Base-by-base conservation (phyloP, 371 early-diverging fungal species). In the Capniomyces stellatus region DNA sequence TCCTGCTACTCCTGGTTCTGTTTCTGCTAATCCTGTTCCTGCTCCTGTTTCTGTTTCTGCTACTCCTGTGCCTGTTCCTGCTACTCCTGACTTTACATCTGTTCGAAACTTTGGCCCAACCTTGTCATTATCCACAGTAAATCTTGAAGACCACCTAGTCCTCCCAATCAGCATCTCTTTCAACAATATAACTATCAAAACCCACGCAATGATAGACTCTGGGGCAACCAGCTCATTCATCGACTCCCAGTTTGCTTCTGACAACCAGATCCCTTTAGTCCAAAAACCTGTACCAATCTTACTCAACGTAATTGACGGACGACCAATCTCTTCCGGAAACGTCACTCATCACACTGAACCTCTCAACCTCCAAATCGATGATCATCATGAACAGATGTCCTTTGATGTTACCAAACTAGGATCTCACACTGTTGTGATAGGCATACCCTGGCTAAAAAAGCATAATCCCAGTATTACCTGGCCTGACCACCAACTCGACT, bases 171-270 rank as follows among this genome's bases (percentile, higher is more conserved):
- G 48, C 49, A 10, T 54, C n/a, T 54, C 29, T 13, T 15, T 43
- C 12, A 29, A 54, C 13, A 52, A 29, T 39, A 19, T n/a, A 27
- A 29, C 13, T 15, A 29, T 46, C n/a, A 18, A 46, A 6, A 44
- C 44, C 42, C 40, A 55, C 18, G 55, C 55, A 40, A 55, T 55
- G 29, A 55, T 55, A 2, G 55, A 55, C 29, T 55, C 55, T 23
- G 46, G 55, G 23, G 55, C 55, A 19, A 46, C 55, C 19, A 44
- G 41, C 2, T 46, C 29, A 40, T 46, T 46, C 23, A 25, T 46
- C 4, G 40, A 46, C 29, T 39, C 39, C 19, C 6, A 25, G 27
- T 53, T 55, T 41, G 27, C 46, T 19, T 3, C 15, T 8, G 19
- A 42, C 29, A 25, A 43, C 29, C 21, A 55, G 12, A 49, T 46